Evolutionary conservation across 2,329 filamentous ascomycete genomes (phyloP), one percentile per base, ranked within the genome.

Genomic region (Botryotinia narcissicola): DNA sequence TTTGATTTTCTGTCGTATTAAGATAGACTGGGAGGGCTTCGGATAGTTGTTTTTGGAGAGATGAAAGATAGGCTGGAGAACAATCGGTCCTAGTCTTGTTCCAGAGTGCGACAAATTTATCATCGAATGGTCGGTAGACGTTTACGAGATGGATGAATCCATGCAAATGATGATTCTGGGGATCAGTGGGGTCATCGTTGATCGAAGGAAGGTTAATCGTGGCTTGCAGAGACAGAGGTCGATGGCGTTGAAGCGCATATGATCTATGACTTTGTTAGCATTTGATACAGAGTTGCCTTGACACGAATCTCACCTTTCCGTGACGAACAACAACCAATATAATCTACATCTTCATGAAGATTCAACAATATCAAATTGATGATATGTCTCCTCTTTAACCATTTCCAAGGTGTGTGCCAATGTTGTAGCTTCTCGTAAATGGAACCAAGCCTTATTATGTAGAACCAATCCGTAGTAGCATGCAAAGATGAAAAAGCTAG

Each of bases 401-500:
- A 91, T 87, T 71, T 85, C 86, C 42, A 85, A 81, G 78, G 91
- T 87, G 77, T 89, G 86, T 42, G 87, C 86, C 81, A 95, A 85
- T 9, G 92, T 94, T 2, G 90, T 91, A 9, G 92, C 91, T 82
- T 96, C 93, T 40, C 92, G 89, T 16, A 95, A 84, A 80, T 93
- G 90, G 79, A 90, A 94, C 92, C 93, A 95, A 1, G 92, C 92
- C 81, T 90, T 90, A 75, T 92, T 90, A 80, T 94, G 91, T 80
- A 90, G 86, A 75, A 94, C 91, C 64, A 93, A 83, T 54, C 89
- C 91, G 75, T 92, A 91, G 80, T 91, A 89, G 73, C 90, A 91
- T 54, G 88, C 91, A 78, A 93, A 94, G 40, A 95, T 81, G 81
- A 95, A 94, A 82, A 93, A 94, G 71, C 91, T 94, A n/a, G 91